Evolutionary conservation across 805 yeast species (phyloP).

Genomic region (Candida boleticola): DNA sequence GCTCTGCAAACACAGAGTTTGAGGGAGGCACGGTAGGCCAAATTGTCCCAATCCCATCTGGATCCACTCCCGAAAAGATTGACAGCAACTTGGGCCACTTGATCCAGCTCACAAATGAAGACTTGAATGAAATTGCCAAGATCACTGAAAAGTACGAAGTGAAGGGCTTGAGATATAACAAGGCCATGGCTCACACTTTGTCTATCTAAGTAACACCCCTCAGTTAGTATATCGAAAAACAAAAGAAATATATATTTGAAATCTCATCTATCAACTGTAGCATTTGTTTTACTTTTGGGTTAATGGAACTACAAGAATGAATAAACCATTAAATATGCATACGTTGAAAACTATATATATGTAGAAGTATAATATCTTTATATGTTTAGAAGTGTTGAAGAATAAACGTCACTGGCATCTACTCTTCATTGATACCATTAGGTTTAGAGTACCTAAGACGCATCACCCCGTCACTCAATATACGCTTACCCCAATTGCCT

Average conservation of each 20-base stretch:
- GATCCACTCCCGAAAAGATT: slow-evolving; percentile 55
- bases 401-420: too few relatives aligned
- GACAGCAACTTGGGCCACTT: slow-evolving; percentile 50
- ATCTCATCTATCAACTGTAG: too few relatives aligned
- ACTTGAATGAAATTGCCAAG: slow-evolving; percentile 47
- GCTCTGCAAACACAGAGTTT: slow-evolving; percentile 56
- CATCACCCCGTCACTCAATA: slow-evolving; percentile 56
- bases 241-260: too few relatives aligned
- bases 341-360: too few relatives aligned
- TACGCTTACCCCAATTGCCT: slow-evolving; percentile 84
- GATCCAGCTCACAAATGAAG: slow-evolving; percentile 45
- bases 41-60: slow-evolving; percentile 80
- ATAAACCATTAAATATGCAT: too few relatives aligned
- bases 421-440: slow-evolving; percentile 43
- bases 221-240: too few relatives aligned
- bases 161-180: slow-evolving; percentile 52
- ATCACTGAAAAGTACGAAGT: slow-evolving; percentile 42
- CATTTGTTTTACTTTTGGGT: too few relatives aligned
- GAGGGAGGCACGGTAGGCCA: slow-evolving; percentile 46
- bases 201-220: too few relatives aligned
- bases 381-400: too few relatives aligned
- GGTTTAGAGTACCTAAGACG: slow-evolving; percentile 36
- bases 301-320: too few relatives aligned
- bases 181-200: neutral
- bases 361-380: too few relatives aligned